phyloP scores from a whole-genome alignment of 2,329 filamentous ascomycete species.

The Paracoccidioides brasiliensis region DNA sequence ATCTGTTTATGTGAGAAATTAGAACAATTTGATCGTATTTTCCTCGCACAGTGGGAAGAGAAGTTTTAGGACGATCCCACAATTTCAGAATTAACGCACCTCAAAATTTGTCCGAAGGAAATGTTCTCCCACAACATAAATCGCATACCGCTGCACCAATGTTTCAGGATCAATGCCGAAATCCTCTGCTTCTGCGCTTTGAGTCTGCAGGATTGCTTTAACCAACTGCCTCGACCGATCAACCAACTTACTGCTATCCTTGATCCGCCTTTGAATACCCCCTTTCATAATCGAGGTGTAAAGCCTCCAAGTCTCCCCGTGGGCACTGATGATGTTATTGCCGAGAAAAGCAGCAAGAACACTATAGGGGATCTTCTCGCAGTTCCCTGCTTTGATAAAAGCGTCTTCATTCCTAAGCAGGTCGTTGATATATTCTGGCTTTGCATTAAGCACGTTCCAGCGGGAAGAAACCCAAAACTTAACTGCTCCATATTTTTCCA shows the following conservation, averaged over 20 bases:
- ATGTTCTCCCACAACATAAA: constrained; percentile 17
- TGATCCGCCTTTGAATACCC: constrained; percentile 20
- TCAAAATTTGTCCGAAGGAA: constrained; percentile 18
- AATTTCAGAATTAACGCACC: constrained; percentile 7
- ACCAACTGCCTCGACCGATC: constrained; percentile 16
- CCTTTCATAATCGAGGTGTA: constrained; percentile 27
- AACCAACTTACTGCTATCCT: constrained; percentile 14
- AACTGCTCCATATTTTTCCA: constrained; percentile 29
- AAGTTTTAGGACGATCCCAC: no score
- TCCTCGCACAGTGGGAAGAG: neutral
- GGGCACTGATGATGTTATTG: constrained; percentile 31
- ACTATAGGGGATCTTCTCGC: constrained; percentile 30
- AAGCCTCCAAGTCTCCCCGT: constrained; percentile 25
- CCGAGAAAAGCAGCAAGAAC: constrained; percentile 28
- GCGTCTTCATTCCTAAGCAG: constrained; percentile 22
- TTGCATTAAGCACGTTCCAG: constrained; percentile 38
- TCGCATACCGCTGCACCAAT: constrained; percentile 17
- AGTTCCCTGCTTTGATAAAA: constrained; percentile 29
- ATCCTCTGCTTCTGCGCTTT: constrained; percentile 1
- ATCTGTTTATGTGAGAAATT: neutral
- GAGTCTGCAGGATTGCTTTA: constrained; percentile 14
- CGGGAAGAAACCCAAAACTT: constrained; percentile 38
- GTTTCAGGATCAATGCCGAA: constrained; percentile 13
- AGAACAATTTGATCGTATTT: neutral
- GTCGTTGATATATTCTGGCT: constrained; percentile 32